Evolutionary conservation across 352 stramenopile species (phyloP).

Genomic region (Phytophthora citricola): DNA sequence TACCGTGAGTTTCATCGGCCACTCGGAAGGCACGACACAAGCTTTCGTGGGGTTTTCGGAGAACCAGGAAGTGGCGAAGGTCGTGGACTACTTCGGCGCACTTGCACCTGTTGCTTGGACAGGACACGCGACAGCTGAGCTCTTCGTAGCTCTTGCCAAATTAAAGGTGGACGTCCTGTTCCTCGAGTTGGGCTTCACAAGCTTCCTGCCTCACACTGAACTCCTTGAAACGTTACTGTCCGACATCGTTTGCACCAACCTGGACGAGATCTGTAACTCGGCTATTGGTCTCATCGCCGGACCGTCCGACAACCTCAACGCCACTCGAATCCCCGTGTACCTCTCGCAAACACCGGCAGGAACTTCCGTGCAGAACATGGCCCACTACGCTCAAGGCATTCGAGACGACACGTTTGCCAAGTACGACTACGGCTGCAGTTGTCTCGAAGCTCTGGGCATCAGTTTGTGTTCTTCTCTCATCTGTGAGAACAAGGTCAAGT

Average conservation of each 20-base stretch:
- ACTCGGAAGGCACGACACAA: constrained; percentile 72
- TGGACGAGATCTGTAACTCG: constrained; percentile 48
- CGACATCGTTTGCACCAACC: constrained; percentile 46
- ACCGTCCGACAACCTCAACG: constrained; percentile 54
- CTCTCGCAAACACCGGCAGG: constrained; percentile 58
- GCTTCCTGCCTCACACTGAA: constrained; percentile 43
- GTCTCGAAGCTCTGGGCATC: constrained; percentile 39
- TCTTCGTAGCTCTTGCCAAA: constrained; percentile 45
- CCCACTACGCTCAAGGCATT: constrained; percentile 59
- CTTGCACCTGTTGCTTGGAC: constrained; percentile 60
- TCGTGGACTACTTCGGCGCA: constrained; percentile 67
- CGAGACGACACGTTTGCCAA: constrained; percentile 54
- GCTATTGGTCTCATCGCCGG: constrained; percentile 50
- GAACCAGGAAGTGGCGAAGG: constrained; percentile 63
- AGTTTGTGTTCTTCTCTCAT: constrained; percentile 45
- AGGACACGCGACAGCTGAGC: constrained; percentile 35
- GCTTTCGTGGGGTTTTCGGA: constrained; percentile 64
- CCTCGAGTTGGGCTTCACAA: constrained; percentile 37
- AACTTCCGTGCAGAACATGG: constrained; percentile 67
- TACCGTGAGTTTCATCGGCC: constrained; percentile 65
- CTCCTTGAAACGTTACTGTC: constrained; percentile 32
- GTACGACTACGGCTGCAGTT: constrained; percentile 67
- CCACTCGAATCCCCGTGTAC: constrained; percentile 58
- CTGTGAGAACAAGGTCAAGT: constrained; percentile 64
- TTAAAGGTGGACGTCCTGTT: constrained; percentile 54